Evolutionary conservation across 805 yeast genomes (phyloP).

Genomic region (Candida peoriensis): DNA sequence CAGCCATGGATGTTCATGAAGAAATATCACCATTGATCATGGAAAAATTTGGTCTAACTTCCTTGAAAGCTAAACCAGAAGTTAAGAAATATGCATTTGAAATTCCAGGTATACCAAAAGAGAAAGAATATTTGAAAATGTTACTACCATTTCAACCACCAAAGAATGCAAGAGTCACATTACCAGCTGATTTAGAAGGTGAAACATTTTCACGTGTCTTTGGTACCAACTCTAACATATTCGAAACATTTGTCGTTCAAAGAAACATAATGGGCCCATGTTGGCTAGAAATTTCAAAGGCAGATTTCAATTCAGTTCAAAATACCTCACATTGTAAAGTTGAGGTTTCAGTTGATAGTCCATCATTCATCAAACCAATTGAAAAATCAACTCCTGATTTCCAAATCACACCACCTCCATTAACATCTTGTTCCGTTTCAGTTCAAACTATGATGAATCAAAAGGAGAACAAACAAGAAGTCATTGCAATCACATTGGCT

Average conservation of each 20-base stretch:
- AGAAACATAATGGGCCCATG: constrained; percentile 95
- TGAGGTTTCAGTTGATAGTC: constrained; percentile 57
- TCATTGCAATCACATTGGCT: constrained; percentile 77
- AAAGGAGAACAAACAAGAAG: constrained; percentile 75
- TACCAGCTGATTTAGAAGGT: constrained; percentile 68
- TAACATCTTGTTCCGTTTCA: constrained; percentile 69
- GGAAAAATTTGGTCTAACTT: constrained; percentile 55
- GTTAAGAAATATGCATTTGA: constrained; percentile 86
- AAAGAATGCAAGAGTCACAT: constrained; percentile 38
- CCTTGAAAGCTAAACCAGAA: constrained; percentile 66
- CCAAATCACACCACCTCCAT: constrained; percentile 49
- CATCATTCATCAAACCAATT: constrained; percentile 44
- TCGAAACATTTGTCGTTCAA: constrained; percentile 82
- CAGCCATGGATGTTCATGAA: constrained; percentile 65
- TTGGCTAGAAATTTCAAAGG: constrained; percentile 75
- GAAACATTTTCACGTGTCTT: constrained; percentile 73
- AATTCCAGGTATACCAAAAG: constrained; percentile 68
- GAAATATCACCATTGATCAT: constrained; percentile 67
- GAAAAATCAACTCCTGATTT: constrained; percentile 34
- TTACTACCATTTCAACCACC: constrained; percentile 70
- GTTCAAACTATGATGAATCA: constrained; percentile 77
- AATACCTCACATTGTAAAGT: constrained; percentile 76
- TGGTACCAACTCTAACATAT: constrained; percentile 68
- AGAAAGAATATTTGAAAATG: constrained; percentile 75
- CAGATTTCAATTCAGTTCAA: constrained; percentile 51